These are phyloP conservation scores for Alopecurus myosuroides DNA, from an alignment of 176 grass and related monocot genomes.

Conservation along the genomic window DNA sequence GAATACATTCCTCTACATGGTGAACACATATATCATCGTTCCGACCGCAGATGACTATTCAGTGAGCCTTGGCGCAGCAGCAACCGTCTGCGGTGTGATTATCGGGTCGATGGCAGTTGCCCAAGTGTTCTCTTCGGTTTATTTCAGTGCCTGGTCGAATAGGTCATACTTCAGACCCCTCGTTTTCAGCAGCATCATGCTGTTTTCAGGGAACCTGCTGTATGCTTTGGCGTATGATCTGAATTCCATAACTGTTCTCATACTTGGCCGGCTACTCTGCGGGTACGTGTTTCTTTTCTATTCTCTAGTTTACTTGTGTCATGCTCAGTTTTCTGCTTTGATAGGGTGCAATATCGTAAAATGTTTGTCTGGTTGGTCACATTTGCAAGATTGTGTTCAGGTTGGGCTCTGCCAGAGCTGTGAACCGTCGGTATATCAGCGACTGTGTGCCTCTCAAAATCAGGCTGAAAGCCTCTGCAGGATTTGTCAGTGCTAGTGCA, in stretches of 20 bases:
- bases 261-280: conserved; percentile 73
- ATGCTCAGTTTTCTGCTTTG: conserved; percentile 11
- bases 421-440: conserved; percentile 95
- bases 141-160: conserved; percentile 96
- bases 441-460: conserved; percentile 88
- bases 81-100: conserved; percentile 90
- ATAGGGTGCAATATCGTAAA: neutral
- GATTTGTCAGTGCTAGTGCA: conserved; percentile 91
- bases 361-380: neutral
- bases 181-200: conserved; percentile 87
- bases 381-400: conserved; percentile 36
- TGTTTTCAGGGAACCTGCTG: conserved; percentile 66
- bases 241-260: conserved; percentile 63
- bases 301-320: neutral
- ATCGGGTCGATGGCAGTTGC: conserved; percentile 97
- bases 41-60: conserved; percentile 93
- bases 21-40: conserved; percentile 96
- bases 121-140: conserved; percentile 98
- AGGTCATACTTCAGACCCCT: conserved; percentile 89
- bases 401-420: conserved; percentile 83
- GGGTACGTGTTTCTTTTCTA: conserved; percentile 45
- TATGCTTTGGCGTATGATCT: conserved; percentile 91
- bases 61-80: conserved; percentile 88
- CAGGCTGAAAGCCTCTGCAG: conserved; percentile 81
- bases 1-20: conserved; percentile 91